phyloP scores from a whole-genome alignment of 805 yeast genomes.

The Candida insectalens region DNA sequence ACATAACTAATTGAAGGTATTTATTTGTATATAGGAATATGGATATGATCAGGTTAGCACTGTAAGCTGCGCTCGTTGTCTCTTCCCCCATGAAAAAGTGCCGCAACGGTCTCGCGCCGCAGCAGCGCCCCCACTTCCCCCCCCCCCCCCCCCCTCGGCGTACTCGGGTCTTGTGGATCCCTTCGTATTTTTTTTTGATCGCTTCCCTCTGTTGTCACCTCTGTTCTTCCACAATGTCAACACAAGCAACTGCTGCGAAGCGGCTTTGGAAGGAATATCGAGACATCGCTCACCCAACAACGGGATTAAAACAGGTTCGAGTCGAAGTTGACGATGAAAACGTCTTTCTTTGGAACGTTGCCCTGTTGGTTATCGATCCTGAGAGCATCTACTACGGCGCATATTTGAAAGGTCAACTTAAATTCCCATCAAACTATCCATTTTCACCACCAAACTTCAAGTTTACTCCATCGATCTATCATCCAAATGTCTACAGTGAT shows the following conservation, averaged over 20 bases:
- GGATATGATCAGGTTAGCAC: too few species aligned
- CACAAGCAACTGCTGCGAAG: constrained; percentile 59
- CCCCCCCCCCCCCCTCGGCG: too few species aligned
- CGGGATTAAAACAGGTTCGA: constrained; percentile 33
- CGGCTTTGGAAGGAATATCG: constrained; percentile 86
- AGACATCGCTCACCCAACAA: constrained; percentile 88
- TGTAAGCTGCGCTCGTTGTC: too few species aligned
- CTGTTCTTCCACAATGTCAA: too few species aligned
- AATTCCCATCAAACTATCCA: constrained; percentile 87
- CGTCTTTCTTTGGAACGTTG: constrained; percentile 69
- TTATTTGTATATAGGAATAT: neutral
- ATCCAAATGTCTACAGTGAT: constrained; percentile 92
- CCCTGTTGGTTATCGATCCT: constrained; percentile 83
- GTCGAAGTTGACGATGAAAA: constrained; percentile 45
- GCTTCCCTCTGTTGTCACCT: neutral
- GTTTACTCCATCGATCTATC: constrained; percentile 91
- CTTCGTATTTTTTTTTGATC: neutral
- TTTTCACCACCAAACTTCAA: constrained; percentile 88
- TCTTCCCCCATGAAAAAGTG: too few species aligned
- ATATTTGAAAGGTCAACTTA: constrained; percentile 86
- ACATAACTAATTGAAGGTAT: neutral
- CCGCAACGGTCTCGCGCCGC: too few species aligned
- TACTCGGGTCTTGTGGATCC: too few species aligned
- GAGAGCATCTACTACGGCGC: constrained; percentile 93
- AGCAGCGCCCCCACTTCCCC: too few species aligned